Evolutionary conservation across 495 filamentous ascomycete species (phyloP), one percentile per base, ranked within the genome.

Genomic region (Halenospora varia): DNA sequence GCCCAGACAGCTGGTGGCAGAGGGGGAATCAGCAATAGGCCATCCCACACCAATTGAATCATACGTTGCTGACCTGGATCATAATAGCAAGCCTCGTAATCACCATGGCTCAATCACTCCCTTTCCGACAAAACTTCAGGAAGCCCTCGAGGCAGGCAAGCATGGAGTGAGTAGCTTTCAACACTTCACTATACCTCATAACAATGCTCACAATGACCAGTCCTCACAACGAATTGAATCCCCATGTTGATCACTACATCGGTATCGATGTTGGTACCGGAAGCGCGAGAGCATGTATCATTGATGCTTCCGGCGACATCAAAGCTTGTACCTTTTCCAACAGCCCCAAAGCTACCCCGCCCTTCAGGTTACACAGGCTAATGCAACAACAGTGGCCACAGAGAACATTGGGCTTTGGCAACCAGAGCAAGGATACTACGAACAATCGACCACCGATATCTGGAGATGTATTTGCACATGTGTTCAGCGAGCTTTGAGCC

Each of bases 381-480:
- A 46, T 20, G 42, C 19, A 35, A 4, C 42, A 4, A 8, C 19
- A 63, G 60, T 97, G 60, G 90, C 92, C 17, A 88, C 90, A 2
- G 86, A 96, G 66, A 87, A 93, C 60, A 98, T 97, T 72, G 85
- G 89, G 51, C 82, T 96, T 25, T 97, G 94, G 94, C 88, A 96
- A 71, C 91, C 90, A n/a, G 79, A 90, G 65, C 82, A 86, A 22
- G 88, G 88, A 47, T 94, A 91, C 74, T 97, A 97, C 76, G 94
- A 98, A 77, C 94, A 98, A 92, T 97, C 93, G 17, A 98, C 94
- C 0, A 88, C 81, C 49, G 90, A 98, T 71, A 97, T 97, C 62
- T 98, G 94, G 94, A 78, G 82, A 48, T 88, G 88, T 68, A 94
- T 98, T 68, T 94, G 90, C 68, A 72, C 76, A 51, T 92, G 89